phyloP scores from a whole-genome alignment of 2,329 filamentous ascomycete genomes.

The Talaromyces sp. region DNA sequence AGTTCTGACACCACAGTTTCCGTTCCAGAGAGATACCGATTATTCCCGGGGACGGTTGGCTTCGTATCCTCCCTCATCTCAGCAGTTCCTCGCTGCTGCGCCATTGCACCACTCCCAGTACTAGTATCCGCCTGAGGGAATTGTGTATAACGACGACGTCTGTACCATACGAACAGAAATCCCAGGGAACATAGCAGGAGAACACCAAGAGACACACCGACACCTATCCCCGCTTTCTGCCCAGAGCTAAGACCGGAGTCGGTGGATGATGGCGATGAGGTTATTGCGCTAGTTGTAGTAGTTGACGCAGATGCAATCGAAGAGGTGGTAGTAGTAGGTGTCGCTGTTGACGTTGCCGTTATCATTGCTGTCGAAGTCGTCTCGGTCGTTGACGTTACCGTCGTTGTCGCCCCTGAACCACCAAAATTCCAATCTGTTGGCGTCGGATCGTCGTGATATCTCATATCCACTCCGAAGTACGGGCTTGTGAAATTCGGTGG shows the following conservation, averaged over 20 bases:
- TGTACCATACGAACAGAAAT: neutral
- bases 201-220: neutral
- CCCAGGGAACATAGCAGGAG: neutral
- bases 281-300: neutral
- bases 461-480: constrained; percentile 3
- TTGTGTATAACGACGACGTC: neutral
- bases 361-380: neutral
- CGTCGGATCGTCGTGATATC: neutral
- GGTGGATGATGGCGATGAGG: neutral
- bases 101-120: neutral
- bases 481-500: constrained; percentile 5
- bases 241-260: neutral
- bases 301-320: neutral
- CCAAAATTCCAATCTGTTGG: constrained; percentile 10
- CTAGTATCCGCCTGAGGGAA: neutral
- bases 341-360: too few relatives aligned
- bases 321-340: neutral
- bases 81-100: neutral
- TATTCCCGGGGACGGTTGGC: neutral
- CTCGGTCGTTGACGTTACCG: neutral
- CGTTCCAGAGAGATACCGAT: neutral
- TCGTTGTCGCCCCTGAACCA: neutral
- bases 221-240: neutral
- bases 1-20: neutral
- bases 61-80: neutral